Evolutionary conservation across 2,329 filamentous ascomycete genomes (phyloP), one percentile per base, ranked within the genome.

Genomic region (Fusarium poae): DNA sequence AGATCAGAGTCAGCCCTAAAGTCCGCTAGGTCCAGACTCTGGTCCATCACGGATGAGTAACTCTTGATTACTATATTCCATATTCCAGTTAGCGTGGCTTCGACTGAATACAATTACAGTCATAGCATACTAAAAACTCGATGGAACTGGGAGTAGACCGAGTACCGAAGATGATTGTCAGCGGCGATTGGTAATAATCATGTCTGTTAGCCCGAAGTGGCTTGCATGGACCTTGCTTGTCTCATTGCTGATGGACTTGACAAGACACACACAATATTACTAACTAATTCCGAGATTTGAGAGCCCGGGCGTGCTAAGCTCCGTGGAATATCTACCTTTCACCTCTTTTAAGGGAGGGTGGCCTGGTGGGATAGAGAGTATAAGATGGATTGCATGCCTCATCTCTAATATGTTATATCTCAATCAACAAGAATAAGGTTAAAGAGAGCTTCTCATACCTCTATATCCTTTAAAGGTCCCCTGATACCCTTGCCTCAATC

Each of bases 151-250:
- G 13, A 18, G 21, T 15, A 64, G 46, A 27, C 67, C 67, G 67
- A 70, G 62, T 30, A 46, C 60, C 60, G 62, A 65, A 20, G 4
- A 20, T 25, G 40, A 29, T 29, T 57, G 46, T 52, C 40, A 37
- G 20, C 29, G 46, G 48, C 46, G 69, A 65, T 73, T 76, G 71
- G 70, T 75, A 75, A 75, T 68, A 52, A 46, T 37, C 37, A 51
- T 29, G 25, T 44, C 15, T 60, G 51, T 68, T 69, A 48, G 67
- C 51, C 70, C 65, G 70, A 70, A 40, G 40, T 57, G 51, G 57
- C 61, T 40, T 61, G 40, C 44, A 48, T 55, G 18, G n/a, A 35
- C 9, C 20, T 15, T 20, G n/a, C 20, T 21, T 34, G 16, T 49
- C 34, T 50, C 48, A 50, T 49, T 30, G 12, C 43, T 45, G 15